Percentiles rank a stretch among this genome's conserved stretches.
Conservation (phyloP, 495 filamentous ascomycete species). For the Lasiosphaeria miniovina region DNA sequence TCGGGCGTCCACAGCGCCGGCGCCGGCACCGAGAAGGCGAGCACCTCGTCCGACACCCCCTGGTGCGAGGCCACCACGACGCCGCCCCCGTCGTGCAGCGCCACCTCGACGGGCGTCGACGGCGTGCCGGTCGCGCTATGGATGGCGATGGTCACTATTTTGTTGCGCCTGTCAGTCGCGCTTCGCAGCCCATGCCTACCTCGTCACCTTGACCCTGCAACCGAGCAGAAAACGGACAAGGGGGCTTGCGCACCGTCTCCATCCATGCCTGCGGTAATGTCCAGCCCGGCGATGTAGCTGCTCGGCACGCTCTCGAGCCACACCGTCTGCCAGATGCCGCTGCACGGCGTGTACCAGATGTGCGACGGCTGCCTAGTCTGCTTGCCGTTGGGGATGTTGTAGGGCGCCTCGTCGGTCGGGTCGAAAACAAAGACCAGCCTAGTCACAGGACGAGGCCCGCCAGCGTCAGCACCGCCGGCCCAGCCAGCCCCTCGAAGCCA, state of each 20-base stretch:
- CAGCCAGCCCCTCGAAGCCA: neutral
- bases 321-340: constrained; percentile 68
- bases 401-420: constrained; percentile 51
- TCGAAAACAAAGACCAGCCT: constrained; percentile 63
- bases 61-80: constrained; percentile 25
- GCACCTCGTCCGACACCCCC: constrained; percentile 40
- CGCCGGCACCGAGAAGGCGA: constrained; percentile 48
- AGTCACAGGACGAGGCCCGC: neutral
- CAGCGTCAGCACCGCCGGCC: neutral
- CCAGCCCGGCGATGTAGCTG: constrained; percentile 53
- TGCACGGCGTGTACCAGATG: constrained; percentile 69
- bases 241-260: constrained; percentile 47
- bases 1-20: constrained; percentile 58
- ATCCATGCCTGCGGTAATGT: constrained; percentile 56
- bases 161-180: constrained; percentile 14
- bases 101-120: constrained; percentile 41
- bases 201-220: too few relatives aligned
- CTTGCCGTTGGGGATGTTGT: constrained; percentile 63
- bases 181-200: neutral
- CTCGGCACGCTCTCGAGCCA: constrained; percentile 61
- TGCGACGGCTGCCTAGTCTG: constrained; percentile 56
- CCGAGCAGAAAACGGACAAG: neutral
- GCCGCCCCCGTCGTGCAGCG: constrained; percentile 37
- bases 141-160: constrained; percentile 51
- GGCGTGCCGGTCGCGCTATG: constrained; percentile 28